Percentiles rank a stretch among this genome's conserved stretches.
Evolutionary conservation across 2,329 filamentous ascomycete genomes (phyloP).

Genomic region (Cercospora beticola): DNA sequence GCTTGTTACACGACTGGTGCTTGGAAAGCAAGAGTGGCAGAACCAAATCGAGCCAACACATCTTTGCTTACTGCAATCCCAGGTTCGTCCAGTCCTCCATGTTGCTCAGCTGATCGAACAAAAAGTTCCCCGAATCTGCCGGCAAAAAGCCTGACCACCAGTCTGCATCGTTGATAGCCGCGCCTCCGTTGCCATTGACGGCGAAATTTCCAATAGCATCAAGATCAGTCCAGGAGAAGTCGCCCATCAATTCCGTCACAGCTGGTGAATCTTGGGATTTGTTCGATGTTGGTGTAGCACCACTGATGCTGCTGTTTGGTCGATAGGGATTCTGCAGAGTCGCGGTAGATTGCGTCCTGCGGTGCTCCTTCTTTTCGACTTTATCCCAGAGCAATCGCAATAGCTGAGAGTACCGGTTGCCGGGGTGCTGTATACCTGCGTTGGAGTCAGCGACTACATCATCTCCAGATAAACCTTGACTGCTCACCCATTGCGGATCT

Average conservation of each 20-base stretch:
- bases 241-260: slow-evolving; percentile 48
- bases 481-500: slow-evolving; percentile 43
- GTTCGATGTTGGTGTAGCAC: slow-evolving; percentile 36
- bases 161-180: slow-evolving; percentile 34
- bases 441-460: neutral
- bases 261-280: slow-evolving; percentile 42
- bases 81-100: slow-evolving; percentile 37
- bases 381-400: slow-evolving; percentile 51
- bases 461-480: neutral
- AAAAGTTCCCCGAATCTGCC: slow-evolving; percentile 38
- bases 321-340: slow-evolving; percentile 42
- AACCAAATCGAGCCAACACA: neutral
- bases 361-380: slow-evolving; percentile 40
- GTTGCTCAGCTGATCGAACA: slow-evolving; percentile 34
- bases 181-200: slow-evolving; percentile 43
- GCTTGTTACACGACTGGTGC: neutral
- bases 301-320: slow-evolving; percentile 41
- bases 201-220: slow-evolving; percentile 51
- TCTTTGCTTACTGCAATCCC: slow-evolving; percentile 27
- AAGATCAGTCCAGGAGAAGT: slow-evolving; percentile 52
- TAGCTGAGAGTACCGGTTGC: slow-evolving; percentile 49
- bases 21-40: neutral
- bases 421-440: slow-evolving; percentile 44
- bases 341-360: slow-evolving; percentile 25
- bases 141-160: slow-evolving; percentile 42